These are phyloP conservation scores for Camelina hispida DNA, from an alignment of 345 rosid genomes.

Conservation along the genomic window DNA sequence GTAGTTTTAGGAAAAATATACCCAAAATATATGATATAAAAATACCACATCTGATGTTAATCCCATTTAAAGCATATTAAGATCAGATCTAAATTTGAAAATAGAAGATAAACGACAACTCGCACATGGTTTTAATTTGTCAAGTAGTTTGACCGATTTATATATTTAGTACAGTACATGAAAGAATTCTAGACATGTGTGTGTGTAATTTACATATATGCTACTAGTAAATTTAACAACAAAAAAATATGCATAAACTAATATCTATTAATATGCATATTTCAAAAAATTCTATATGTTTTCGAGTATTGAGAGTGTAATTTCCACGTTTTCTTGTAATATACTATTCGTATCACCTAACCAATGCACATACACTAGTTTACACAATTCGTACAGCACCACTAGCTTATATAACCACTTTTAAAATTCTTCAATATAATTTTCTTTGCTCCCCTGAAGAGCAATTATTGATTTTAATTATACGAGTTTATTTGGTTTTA, in stretches of 20 bases:
- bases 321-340: slow-evolving; percentile 39
- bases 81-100: neutral
- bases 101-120: neutral
- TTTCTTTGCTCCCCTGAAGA: neutral
- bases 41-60: neutral
- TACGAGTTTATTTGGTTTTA: neutral
- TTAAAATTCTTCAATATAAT: too few relatives aligned
- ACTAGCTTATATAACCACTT: slow-evolving; percentile 5
- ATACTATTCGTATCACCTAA: slow-evolving; percentile 39
- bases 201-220: slow-evolving; percentile 19
- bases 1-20: neutral
- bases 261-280: slow-evolving; percentile 10
- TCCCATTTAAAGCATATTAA: neutral
- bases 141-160: slow-evolving; percentile 30
- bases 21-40: neutral
- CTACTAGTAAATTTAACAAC: neutral
- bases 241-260: slow-evolving; percentile 18
- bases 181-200: slow-evolving; percentile 24
- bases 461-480: slow-evolving; percentile 12
- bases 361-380: slow-evolving; percentile 22
- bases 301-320: slow-evolving; percentile 17
- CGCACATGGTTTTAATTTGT: slow-evolving; percentile 37
- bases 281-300: slow-evolving; percentile 1
- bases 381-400: slow-evolving; percentile 13
- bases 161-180: slow-evolving; percentile 18